phyloP scores from a whole-genome alignment of 345 rosid species.

The Melaleuca quinquenervia region DNA sequence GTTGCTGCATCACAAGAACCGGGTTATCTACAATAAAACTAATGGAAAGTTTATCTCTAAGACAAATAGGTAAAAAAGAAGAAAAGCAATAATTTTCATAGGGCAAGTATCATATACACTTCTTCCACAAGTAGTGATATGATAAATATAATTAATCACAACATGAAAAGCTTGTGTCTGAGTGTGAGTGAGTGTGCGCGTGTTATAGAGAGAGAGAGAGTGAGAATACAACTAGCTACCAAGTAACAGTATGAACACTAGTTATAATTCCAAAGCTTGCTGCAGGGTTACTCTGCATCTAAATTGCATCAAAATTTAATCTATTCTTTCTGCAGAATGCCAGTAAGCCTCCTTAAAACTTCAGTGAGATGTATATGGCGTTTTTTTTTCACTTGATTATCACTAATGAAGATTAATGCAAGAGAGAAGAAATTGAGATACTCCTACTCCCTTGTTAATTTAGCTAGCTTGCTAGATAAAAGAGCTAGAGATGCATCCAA shows the following conservation, averaged over 20 bases:
- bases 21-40: neutral
- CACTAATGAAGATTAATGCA: neutral
- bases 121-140: neutral
- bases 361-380: neutral
- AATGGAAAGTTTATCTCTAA: neutral
- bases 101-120: neutral
- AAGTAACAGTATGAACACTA: neutral
- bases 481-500: neutral
- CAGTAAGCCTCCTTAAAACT: neutral
- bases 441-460: neutral
- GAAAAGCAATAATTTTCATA: neutral
- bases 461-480: neutral
- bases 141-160: too few relatives aligned
- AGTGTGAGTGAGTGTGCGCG: neutral
- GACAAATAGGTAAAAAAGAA: neutral
- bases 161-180: neutral
- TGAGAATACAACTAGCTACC: neutral
- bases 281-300: neutral
- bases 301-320: neutral
- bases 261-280: neutral
- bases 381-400: neutral
- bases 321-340: neutral
- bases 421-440: neutral
- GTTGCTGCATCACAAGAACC: neutral
- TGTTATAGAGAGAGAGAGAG: neutral